phyloP scores from a whole-genome alignment of 352 stramenopile species.

The Aphanomyces stellatus region DNA sequence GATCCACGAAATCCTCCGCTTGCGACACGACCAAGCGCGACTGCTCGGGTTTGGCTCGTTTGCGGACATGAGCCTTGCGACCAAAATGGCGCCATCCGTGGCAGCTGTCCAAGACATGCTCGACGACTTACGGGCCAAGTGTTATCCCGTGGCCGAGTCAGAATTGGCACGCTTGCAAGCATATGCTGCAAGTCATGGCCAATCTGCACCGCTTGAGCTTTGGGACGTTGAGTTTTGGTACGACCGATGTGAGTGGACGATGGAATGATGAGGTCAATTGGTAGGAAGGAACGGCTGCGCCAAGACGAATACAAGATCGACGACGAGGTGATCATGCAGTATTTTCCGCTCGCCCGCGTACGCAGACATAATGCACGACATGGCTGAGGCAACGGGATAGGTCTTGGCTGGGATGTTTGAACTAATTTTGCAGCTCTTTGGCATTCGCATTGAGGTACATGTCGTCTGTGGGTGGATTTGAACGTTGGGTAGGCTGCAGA shows the following conservation, averaged over 20 bases:
- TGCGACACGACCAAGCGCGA: slow-evolving; percentile 86
- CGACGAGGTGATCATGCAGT: slow-evolving; percentile 96
- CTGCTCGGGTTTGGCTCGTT: slow-evolving; percentile 93
- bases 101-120: slow-evolving; percentile 89
- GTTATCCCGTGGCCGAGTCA: slow-evolving; percentile 80
- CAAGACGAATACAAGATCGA: slow-evolving; percentile 92
- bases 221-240: slow-evolving; percentile 95
- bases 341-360: slow-evolving; percentile 90
- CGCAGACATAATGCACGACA: neutral
- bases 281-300: slow-evolving; percentile 89
- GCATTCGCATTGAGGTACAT: slow-evolving; percentile 80
- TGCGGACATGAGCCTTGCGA: slow-evolving; percentile 86
- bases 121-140: slow-evolving; percentile 90
- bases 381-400: slow-evolving; percentile 10
- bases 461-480: neutral
- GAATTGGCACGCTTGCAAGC: slow-evolving; percentile 86
- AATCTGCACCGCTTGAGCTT: slow-evolving; percentile 68
- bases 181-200: slow-evolving; percentile 78
- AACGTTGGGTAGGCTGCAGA: slow-evolving; percentile 31
- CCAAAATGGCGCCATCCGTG: slow-evolving; percentile 95
- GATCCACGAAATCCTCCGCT: slow-evolving; percentile 89
- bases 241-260: neutral
- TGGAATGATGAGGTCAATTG: neutral
- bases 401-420: slow-evolving; percentile 92
- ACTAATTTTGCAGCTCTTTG: slow-evolving; percentile 92